phyloP scores from a whole-genome alignment of 2,329 filamentous ascomycete species.

The Fusarium lyarnte region DNA sequence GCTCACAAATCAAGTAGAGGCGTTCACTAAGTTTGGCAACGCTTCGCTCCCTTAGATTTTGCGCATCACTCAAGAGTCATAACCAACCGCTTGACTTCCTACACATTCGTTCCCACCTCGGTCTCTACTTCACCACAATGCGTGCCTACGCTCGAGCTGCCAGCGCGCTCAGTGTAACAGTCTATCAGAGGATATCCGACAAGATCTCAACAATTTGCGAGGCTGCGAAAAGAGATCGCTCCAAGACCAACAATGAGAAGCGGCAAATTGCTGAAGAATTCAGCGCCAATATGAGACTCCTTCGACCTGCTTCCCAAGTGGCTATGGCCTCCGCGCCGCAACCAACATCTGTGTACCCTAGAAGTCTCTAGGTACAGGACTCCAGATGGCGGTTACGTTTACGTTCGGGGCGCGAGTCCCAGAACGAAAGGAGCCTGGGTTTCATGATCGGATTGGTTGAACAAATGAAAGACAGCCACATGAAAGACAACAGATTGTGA shows the following conservation, averaged over 20 bases:
- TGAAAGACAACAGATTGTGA: not conserved
- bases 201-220: not conserved
- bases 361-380: not conserved
- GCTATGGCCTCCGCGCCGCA: not conserved
- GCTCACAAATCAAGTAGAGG: not conserved
- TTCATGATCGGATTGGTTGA: not conserved
- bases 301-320: not conserved
- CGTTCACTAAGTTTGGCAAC: not conserved
- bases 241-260: not conserved
- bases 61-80: too few relatives aligned
- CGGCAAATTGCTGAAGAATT: not conserved
- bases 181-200: not conserved
- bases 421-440: fast-evolving
- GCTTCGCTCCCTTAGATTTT: too few relatives aligned
- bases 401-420: not conserved
- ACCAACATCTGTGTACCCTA: not conserved
- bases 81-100: not conserved
- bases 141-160: not conserved
- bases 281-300: not conserved
- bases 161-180: not conserved
- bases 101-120: not conserved
- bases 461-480: not conserved
- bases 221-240: not conserved
- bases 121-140: not conserved
- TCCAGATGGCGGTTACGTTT: not conserved